Base-by-base conservation (phyloP, 306 rosid species). In the Rosa multiflora region DNA sequence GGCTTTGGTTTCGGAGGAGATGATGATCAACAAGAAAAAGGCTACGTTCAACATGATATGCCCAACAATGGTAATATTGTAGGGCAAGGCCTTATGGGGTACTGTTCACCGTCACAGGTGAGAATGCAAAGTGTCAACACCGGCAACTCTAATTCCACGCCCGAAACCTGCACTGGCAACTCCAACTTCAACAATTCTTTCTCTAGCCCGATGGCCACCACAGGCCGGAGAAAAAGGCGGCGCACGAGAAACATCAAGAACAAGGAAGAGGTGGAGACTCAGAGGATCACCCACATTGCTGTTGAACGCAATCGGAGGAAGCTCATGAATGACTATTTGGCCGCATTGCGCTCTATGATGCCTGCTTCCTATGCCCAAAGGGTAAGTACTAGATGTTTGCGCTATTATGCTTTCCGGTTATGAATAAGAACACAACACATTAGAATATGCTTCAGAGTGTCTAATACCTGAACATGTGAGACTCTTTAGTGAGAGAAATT, bases 291-390 rank as follows among this genome's bases (percentile, higher is more conserved):
- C 4, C 88, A 85, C 83, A 85, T 85, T 70, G 81, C 78, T 44
- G 85, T 85, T 15, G 88, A 85, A 52, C 88, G 88, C 64, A 85
- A 85, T 42, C 70, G 88, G 56, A 74, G 88, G 56, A 85, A 70
- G 71, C 85, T 78, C 67, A 81, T 85, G 85, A 85, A 85, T 73
- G 83, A 81, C 56, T 81, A 77, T 70, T 81, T 85, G 59, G 44
- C 78, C 20, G 58, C 35, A 13, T 82, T 85, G n/a, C 84, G 83
- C 39, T 74, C 88, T 48, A 85, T 81, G 80, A 85, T 85, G 80
- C 88, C 88, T 13, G 56, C 85, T 74, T 74, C 83, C 69, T 81
- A 74, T 42, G 80, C 83, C 66, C 75, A 68, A 78, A 77, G 82
- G 53, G 88, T 84, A 84, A 26, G 17, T 64, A 51, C 10, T 32